Evolutionary conservation across 805 yeast species (phyloP).

Genomic region (Wickerhamiella domercqiae): DNA sequence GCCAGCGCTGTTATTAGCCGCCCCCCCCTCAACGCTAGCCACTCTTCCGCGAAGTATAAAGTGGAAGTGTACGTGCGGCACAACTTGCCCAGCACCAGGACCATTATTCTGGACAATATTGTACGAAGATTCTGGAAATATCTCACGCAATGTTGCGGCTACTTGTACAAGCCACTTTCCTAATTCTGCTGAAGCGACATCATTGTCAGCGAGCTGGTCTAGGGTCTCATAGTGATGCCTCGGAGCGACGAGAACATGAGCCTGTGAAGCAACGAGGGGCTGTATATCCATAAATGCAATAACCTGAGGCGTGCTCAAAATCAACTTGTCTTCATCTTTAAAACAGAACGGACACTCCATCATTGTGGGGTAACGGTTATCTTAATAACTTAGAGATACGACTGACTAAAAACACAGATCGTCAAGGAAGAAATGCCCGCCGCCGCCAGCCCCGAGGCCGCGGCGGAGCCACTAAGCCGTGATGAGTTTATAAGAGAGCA

Average conservation of each 20-base stretch:
- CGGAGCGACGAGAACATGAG: slow-evolving; percentile 25
- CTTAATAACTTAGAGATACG: background rate
- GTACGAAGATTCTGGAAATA: slow-evolving; percentile 15
- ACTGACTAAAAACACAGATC: background rate
- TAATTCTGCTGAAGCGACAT: slow-evolving; percentile 10
- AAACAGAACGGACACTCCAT: slow-evolving; percentile 20
- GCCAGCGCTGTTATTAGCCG: background rate
- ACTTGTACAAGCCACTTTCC: slow-evolving; percentile 18
- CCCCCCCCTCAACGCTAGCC: too few species aligned
- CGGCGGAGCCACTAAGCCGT: slow-evolving; percentile 9
- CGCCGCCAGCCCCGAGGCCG: too few species aligned
- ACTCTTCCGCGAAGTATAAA: slow-evolving; percentile 51
- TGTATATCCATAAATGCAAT: slow-evolving; percentile 25
- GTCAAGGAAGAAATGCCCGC: too few species aligned
- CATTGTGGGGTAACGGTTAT: background rate
- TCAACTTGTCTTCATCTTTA: slow-evolving; percentile 14
- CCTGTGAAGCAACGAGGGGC: slow-evolving; percentile 24
- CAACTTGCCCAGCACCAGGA: slow-evolving; percentile 78
- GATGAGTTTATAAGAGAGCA: slow-evolving; percentile 18
- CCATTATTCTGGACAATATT: slow-evolving; percentile 41
- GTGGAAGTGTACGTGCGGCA: slow-evolving; percentile 90
- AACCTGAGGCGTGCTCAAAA: slow-evolving; percentile 20
- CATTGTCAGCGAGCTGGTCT: slow-evolving; percentile 17
- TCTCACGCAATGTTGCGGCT: slow-evolving; percentile 16
- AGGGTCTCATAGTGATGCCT: slow-evolving; percentile 21